Conservation (phyloP, 352 stramenopile genomes). For the Globisporangium acanthophoron region DNA sequence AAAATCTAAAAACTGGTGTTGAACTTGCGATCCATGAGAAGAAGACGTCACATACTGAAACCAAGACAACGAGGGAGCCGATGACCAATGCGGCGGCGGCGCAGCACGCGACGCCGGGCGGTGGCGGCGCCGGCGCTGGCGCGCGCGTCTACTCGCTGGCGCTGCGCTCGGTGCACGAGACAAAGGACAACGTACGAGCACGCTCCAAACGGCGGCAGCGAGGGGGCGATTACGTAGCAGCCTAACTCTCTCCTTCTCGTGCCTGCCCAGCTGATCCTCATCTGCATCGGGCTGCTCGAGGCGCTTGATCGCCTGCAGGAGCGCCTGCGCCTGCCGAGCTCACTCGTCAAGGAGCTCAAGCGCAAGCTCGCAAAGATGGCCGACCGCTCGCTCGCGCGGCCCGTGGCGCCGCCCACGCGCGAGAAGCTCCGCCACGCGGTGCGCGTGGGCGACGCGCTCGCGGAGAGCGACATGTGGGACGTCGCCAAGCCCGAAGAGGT, state of each 20-base stretch:
- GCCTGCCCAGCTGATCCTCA: constrained; percentile 49
- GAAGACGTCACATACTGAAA: too few relatives aligned
- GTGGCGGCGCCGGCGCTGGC: constrained; percentile 13
- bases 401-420: constrained; percentile 20
- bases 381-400: constrained; percentile 32
- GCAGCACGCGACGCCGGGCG: constrained; percentile 20
- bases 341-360: constrained; percentile 73
- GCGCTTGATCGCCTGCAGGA: constrained; percentile 72
- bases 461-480: constrained; percentile 49
- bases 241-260: too few relatives aligned
- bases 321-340: constrained; percentile 54
- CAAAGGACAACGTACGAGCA: constrained; percentile 55
- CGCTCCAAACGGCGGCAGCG: neutral
- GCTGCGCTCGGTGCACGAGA: constrained; percentile 56
- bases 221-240: too few relatives aligned
- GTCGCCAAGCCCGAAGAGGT: constrained; percentile 57
- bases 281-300: constrained; percentile 73
- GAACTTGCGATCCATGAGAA: neutral
- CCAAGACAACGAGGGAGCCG: too few relatives aligned
- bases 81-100: constrained; percentile 2
- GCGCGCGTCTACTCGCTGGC: constrained; percentile 52
- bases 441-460: constrained; percentile 39
- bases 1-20: too few relatives aligned
- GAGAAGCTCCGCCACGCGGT: constrained; percentile 19
- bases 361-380: constrained; percentile 62